Evolutionary conservation across 2,329 filamentous ascomycete species (phyloP).

Genomic region (Verticillium albo-atrum): DNA sequence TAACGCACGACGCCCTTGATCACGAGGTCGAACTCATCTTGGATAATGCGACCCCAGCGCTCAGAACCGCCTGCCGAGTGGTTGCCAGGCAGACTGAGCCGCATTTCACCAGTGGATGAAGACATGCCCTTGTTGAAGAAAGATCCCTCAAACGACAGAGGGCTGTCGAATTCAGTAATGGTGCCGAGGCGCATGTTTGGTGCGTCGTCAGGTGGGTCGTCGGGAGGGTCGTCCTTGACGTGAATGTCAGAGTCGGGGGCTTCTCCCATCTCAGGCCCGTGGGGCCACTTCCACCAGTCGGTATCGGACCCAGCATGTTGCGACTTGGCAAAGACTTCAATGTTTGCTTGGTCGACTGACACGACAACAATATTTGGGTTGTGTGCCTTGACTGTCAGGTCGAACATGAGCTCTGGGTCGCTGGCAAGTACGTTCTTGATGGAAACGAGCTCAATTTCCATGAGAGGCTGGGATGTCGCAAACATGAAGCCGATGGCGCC

Average conservation of each 20-base stretch:
- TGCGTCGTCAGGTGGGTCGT: constrained; percentile 61
- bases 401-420: constrained; percentile 92
- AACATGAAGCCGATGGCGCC: constrained; percentile 86
- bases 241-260: constrained; percentile 10
- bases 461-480: constrained; percentile 83
- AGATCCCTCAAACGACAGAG: constrained; percentile 83
- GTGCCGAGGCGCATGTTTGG: constrained; percentile 91
- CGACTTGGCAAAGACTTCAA: constrained; percentile 93
- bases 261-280: constrained; percentile 19
- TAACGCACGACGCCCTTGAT: constrained; percentile 90
- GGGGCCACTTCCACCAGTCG: constrained; percentile 51
- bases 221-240: constrained; percentile 27
- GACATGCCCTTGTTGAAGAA: constrained; percentile 73
- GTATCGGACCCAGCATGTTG: constrained; percentile 73
- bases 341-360: constrained; percentile 77
- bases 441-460: constrained; percentile 70
- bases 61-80: constrained; percentile 79
- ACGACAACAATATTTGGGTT: constrained; percentile 94
- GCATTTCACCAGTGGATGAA: constrained; percentile 75
- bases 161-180: constrained; percentile 81
- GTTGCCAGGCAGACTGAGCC: constrained; percentile 80
- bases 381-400: constrained; percentile 79
- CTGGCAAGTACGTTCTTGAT: constrained; percentile 90
- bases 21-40: constrained; percentile 91
- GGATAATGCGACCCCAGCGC: constrained; percentile 85